Base-by-base conservation (phyloP, 2,329 filamentous ascomycete genomes). In the Fusarium nanum region DNA sequence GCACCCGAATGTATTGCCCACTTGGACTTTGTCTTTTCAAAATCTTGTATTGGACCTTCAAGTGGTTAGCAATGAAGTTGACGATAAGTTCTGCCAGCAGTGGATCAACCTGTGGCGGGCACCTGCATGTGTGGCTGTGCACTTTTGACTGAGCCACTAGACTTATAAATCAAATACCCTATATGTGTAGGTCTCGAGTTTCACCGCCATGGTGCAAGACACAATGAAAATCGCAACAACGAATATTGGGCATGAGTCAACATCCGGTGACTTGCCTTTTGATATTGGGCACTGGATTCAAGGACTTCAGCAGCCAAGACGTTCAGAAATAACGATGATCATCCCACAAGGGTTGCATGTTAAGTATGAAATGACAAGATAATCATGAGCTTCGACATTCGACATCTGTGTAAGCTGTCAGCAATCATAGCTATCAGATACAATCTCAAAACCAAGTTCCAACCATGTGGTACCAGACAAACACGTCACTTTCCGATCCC, bases 81-180 rank as follows among this genome's bases (percentile, higher is more conserved):
- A 59, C 53, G 69, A 75, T 73, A 52, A 72, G 73, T 75, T 75
- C 73, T 75, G 57, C 49, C 49, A 47, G 34, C n/a, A 60, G 73
- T 75, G 73, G 73, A 67, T 59, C 57, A 60, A 34, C 7, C 41
- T 69, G 73, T 75, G 73, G 73, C 69, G 58, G 47, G 28, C 28
- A 56, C 53, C 47, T 66, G 64, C 53, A 64, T 50, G 28, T 50
- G 47, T 70, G 73, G 67, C 67, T 58, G 40, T 23, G 46, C 20
- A n/a, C 10, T 7, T n/a, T n/a, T n/a, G n/a, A 7, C 34, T 25
- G 50, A 72, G 71, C 73, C 72, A 71, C 66, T 60, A 25, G 1
- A 11, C 22, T 4, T n/a, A 6, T 2, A 16, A 14, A 20, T n/a
- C 12, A 37, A 6, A 12, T 69, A 62, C 61, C 64, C 56, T 48